A percentile compares a stretch with the other conserved stretches of the same genome.
Evolutionary conservation across 352 stramenopile species (phyloP).

Genomic region (Pythium folliculosum): DNA sequence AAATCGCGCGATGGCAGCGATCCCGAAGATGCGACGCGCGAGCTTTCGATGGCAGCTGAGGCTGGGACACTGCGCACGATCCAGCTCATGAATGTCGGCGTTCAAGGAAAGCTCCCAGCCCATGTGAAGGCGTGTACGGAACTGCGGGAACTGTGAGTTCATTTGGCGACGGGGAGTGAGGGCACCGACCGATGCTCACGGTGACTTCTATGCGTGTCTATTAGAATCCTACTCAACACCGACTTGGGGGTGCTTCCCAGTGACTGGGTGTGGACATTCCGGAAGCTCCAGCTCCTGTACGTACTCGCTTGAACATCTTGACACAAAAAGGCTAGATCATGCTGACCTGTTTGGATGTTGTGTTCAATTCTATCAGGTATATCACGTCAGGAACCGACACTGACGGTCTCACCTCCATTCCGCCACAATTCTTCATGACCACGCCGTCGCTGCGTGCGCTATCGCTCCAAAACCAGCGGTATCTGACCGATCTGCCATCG

Average conservation of each 20-base stretch:
- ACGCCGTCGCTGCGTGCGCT: constrained; percentile 41
- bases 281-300: constrained; percentile 1
- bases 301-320: not conserved
- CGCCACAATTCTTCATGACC: constrained; percentile 30
- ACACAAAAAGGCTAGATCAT: not conserved
- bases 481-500: constrained; percentile 28
- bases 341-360: not conserved
- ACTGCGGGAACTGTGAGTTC: constrained; percentile 44
- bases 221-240: constrained; percentile 13
- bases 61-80: constrained; percentile 40
- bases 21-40: constrained; percentile 28
- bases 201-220: not conserved
- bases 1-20: constrained; percentile 16
- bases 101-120: constrained; percentile 28
- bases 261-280: not conserved
- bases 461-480: constrained; percentile 32
- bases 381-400: constrained; percentile 16
- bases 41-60: constrained; percentile 30
- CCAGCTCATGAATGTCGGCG: constrained; percentile 40
- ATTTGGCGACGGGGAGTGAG: not conserved
- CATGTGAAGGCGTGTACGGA: constrained; percentile 35
- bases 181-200: no score
- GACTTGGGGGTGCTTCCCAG: constrained; percentile 3
- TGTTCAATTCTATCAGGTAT: not conserved
- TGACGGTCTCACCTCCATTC: constrained; percentile 31